These are phyloP conservation scores for Arabis hirsuta DNA, from an alignment of 345 rosid species.

Conservation along the genomic window DNA sequence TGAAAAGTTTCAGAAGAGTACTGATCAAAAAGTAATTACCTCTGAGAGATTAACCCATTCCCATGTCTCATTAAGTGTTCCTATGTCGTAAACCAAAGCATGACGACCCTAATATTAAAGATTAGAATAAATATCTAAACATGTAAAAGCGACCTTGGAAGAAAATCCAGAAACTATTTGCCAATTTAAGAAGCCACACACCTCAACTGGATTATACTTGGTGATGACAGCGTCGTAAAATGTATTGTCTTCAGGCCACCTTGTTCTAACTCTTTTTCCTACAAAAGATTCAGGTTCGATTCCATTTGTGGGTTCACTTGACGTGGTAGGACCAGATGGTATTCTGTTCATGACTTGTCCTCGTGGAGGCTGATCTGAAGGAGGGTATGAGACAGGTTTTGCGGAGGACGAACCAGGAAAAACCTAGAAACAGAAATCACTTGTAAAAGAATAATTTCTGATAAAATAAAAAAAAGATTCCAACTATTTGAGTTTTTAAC, in stretches of 20 bases:
- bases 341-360: constrained; percentile 62
- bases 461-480: constrained; percentile 1
- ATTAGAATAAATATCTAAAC: constrained; percentile 1
- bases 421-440: constrained; percentile 49
- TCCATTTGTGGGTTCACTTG: constrained; percentile 56
- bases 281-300: constrained; percentile 54
- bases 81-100: constrained; percentile 85
- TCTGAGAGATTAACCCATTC: constrained; percentile 93
- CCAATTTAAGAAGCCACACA: constrained; percentile 39
- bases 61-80: constrained; percentile 79
- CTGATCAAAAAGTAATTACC: constrained; percentile 47
- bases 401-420: constrained; percentile 63
- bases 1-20: constrained; percentile 5
- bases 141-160: constrained; percentile 10
- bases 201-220: constrained; percentile 66
- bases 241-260: constrained; percentile 95
- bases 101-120: constrained; percentile 64
- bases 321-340: constrained; percentile 54
- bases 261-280: constrained; percentile 78
- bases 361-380: constrained; percentile 65
- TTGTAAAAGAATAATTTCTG: background rate
- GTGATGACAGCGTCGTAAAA: constrained; percentile 89
- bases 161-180: constrained; percentile 1
- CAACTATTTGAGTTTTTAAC: constrained; percentile 38
- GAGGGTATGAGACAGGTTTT: constrained; percentile 59